A percentile compares a stretch with the other conserved stretches of the same genome.
Conservation (phyloP, 1,139 yeast genomes). For the Kurtzmaniella quercitrusa region DNA sequence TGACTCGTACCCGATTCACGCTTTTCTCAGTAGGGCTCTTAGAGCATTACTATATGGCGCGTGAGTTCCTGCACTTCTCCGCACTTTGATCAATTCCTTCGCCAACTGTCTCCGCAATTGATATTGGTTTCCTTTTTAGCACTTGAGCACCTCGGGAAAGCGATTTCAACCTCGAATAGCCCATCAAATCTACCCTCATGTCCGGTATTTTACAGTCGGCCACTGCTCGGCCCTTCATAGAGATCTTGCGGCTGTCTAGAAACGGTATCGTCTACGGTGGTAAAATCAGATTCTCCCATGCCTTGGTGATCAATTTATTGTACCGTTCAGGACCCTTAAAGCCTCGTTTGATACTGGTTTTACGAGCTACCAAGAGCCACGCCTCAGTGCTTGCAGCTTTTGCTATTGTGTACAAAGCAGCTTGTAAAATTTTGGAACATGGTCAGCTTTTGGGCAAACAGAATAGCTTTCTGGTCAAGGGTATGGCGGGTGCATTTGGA, state of each 20-base stretch:
- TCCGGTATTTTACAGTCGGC: conserved; percentile 6
- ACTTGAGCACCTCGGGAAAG: no score
- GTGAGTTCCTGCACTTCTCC: neutral
- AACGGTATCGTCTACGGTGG: conserved; percentile 71
- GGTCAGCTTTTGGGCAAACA: conserved; percentile 32
- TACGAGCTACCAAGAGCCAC: conserved; percentile 60
- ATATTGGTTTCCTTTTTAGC: neutral
- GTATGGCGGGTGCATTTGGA: conserved; percentile 61
- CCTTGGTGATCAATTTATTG: conserved; percentile 58
- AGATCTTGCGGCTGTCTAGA: conserved; percentile 36
- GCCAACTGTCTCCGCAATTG: neutral
- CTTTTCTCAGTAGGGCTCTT: neutral
- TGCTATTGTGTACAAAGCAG: conserved; percentile 57
- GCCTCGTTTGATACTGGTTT: conserved; percentile 46
- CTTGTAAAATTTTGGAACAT: conserved; percentile 25
- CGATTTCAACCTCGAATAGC: no score
- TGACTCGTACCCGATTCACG: no score
- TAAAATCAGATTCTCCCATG: conserved; percentile 68
- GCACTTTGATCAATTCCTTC: neutral
- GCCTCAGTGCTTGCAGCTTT: conserved; percentile 64
- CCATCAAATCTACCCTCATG: conserved; percentile 1
- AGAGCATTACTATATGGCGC: no score
- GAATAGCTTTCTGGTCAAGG: conserved; percentile 33
- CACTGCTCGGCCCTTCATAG: conserved; percentile 32
- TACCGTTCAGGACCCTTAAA: conserved; percentile 47